phyloP scores from a whole-genome alignment of 2,329 filamentous ascomycete genomes.

The Diaporthe sp. region DNA sequence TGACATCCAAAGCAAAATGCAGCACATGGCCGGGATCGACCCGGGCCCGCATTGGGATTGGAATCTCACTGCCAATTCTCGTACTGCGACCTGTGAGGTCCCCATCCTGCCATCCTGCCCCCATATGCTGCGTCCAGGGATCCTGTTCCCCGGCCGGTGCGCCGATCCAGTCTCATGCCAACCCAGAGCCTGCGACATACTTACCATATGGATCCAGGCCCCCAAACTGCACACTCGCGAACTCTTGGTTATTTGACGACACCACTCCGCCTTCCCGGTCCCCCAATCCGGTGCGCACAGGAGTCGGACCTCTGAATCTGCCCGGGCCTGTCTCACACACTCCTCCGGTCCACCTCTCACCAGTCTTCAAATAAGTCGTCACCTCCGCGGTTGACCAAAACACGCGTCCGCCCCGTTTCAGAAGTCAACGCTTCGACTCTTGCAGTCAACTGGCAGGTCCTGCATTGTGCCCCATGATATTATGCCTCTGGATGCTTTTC shows the following conservation, averaged over 20 bases:
- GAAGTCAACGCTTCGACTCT: neutral
- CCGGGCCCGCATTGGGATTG: neutral
- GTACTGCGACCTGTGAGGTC: neutral
- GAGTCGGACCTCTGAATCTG: slow-evolving; percentile 27
- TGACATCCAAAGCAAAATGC: neutral
- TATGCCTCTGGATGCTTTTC: neutral
- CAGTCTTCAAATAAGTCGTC: slow-evolving; percentile 12
- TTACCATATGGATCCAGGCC: slow-evolving; percentile 18
- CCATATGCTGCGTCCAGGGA: neutral
- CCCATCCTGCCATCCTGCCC: neutral
- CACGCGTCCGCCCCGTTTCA: neutral
- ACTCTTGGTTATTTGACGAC: slow-evolving; percentile 6
- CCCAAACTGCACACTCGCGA: neutral
- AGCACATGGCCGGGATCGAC: slow-evolving; percentile 2
- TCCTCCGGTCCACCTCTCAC: slow-evolving; percentile 4
- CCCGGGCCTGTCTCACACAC: neutral
- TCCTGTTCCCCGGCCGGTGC: too few relatives aligned
- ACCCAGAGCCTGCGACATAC: slow-evolving; percentile 20
- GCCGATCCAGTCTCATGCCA: too few relatives aligned
- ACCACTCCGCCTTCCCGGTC: neutral
- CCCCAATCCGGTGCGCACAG: neutral
- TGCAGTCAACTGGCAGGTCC: neutral
- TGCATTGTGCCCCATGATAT: neutral
- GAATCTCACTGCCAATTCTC: neutral
- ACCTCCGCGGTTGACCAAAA: neutral